Conservation (phyloP, 192 early-diverging fungal species). For the Gaertneriomyces sp. region DNA sequence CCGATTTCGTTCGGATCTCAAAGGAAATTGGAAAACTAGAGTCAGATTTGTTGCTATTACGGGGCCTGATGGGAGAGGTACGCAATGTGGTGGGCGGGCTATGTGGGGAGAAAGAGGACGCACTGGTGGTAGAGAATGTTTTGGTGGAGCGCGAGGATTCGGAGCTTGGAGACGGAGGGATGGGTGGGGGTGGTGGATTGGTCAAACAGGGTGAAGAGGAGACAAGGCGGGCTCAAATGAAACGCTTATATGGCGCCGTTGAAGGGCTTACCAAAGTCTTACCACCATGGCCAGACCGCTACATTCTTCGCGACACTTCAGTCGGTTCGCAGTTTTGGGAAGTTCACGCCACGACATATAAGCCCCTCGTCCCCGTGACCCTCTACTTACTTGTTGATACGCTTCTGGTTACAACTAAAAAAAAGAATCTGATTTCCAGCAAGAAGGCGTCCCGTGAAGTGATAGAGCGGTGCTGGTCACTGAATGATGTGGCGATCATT, state of each 20-base stretch:
- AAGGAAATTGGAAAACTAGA: constrained; percentile 80
- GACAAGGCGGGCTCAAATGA: constrained; percentile 21
- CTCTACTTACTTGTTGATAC: constrained; percentile 83
- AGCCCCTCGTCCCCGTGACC: constrained; percentile 72
- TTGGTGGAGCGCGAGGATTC: too few relatives aligned
- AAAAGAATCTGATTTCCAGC: constrained; percentile 64
- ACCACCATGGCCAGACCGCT: constrained; percentile 30
- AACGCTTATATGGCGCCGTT: constrained; percentile 38
- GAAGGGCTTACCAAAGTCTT: constrained; percentile 49
- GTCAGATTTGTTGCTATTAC: constrained; percentile 69
- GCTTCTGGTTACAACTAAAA: constrained; percentile 73
- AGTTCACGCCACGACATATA: constrained; percentile 67
- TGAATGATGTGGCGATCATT: constrained; percentile 76
- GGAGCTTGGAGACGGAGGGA: too few relatives aligned
- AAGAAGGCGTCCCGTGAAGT: constrained; percentile 59
- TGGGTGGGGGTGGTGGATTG: not conserved
- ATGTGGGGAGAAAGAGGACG: too few relatives aligned
- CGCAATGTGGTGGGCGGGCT: too few relatives aligned
- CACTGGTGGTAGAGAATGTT: too few relatives aligned
- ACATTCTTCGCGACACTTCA: constrained; percentile 33
- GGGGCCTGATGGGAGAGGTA: constrained; percentile 66
- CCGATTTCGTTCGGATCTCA: constrained; percentile 79
- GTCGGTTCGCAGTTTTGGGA: constrained; percentile 55
- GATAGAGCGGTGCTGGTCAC: constrained; percentile 73
- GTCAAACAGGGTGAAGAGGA: constrained; percentile 19